Evolutionary conservation across 345 rosid species (phyloP).

Genomic region (Linum lewisii): DNA sequence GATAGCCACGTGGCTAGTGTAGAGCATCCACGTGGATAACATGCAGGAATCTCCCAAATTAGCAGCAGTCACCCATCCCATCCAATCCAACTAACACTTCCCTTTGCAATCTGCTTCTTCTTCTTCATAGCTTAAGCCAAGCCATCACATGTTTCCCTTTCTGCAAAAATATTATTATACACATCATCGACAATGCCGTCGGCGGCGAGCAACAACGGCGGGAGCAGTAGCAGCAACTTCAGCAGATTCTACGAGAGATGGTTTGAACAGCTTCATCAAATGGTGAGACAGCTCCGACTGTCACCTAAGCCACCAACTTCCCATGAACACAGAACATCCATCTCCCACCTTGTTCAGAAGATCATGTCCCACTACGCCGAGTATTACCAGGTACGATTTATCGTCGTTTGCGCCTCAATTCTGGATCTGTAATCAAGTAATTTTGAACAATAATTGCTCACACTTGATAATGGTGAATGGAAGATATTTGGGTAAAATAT

Average conservation of each 20-base stretch:
- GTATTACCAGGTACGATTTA: conserved; percentile 34
- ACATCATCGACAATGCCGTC: not conserved
- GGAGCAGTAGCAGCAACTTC: conserved; percentile 22
- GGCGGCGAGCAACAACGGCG: not conserved
- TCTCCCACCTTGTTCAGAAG: conserved; percentile 31
- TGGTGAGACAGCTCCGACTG: conserved; percentile 39
- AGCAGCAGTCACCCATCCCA: not conserved
- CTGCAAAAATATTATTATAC: no score
- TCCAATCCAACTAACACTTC: not conserved
- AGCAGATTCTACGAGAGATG: conserved; percentile 45
- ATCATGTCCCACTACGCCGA: conserved; percentile 47
- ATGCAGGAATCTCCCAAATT: not conserved
- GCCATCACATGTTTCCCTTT: no score
- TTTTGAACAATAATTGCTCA: no score
- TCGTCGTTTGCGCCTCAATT: no score
- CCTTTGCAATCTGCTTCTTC: no score
- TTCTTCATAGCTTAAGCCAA: no score
- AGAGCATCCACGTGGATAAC: not conserved
- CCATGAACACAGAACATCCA: conserved; percentile 21
- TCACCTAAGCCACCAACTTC: conserved; percentile 33
- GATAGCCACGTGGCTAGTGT: not conserved
- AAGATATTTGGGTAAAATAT: no score
- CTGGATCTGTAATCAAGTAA: no score
- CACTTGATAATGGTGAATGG: no score
- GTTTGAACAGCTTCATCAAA: conserved; percentile 46